These are phyloP conservation scores for Anthostomella pinea DNA, from an alignment of 2,329 filamentous ascomycete species.

Conservation along the genomic window DNA sequence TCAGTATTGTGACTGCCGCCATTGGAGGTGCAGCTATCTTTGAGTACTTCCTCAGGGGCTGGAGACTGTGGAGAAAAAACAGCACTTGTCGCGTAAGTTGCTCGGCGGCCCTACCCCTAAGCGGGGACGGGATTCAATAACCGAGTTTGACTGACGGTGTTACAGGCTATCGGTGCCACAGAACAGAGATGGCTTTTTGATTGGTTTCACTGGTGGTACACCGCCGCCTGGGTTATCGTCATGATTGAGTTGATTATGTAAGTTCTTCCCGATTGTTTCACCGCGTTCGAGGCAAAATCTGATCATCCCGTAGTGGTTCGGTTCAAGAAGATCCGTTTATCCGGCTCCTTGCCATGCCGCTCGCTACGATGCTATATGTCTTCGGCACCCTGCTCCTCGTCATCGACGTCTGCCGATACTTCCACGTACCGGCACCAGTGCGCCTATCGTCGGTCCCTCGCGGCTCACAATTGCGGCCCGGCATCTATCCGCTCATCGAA, in stretches of 20 bases:
- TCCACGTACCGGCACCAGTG: slow-evolving; percentile 43
- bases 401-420: slow-evolving; percentile 45
- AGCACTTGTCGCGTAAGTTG: slow-evolving; percentile 52
- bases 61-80: slow-evolving; percentile 49
- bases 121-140: slow-evolving; percentile 19
- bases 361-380: slow-evolving; percentile 48
- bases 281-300: background rate
- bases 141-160: background rate
- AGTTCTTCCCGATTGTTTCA: slow-evolving; percentile 7
- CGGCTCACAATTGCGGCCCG: slow-evolving; percentile 48
- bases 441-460: slow-evolving; percentile 51
- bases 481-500: slow-evolving; percentile 53
- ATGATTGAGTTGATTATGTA: slow-evolving; percentile 54
- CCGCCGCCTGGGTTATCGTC: slow-evolving; percentile 51
- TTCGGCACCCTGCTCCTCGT: slow-evolving; percentile 49
- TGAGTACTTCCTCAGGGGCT: slow-evolving; percentile 50
- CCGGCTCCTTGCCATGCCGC: slow-evolving; percentile 51
- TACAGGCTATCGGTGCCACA: slow-evolving; percentile 21
- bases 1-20: slow-evolving; percentile 50
- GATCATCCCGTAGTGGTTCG: slow-evolving; percentile 12
- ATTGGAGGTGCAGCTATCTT: slow-evolving; percentile 49
- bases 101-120: slow-evolving; percentile 36
- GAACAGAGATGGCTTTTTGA: slow-evolving; percentile 40
- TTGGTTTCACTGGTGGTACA: slow-evolving; percentile 57
- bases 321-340: slow-evolving; percentile 33